phyloP scores from a whole-genome alignment of 805 yeast species.

The Millerozyma miso region DNA sequence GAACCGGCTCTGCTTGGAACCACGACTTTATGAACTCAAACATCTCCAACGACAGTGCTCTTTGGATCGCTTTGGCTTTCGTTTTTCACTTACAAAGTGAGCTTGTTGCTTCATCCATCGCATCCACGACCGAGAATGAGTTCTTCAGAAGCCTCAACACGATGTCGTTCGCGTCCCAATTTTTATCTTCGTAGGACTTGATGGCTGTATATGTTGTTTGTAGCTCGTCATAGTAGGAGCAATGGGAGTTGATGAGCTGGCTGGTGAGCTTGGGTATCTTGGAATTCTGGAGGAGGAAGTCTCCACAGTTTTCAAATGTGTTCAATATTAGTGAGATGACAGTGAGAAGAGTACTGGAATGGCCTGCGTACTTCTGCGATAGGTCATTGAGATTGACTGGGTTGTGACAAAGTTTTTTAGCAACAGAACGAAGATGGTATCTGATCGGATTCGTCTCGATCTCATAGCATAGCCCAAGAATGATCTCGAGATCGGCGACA shows the following conservation, averaged over 20 bases:
- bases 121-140: constrained; percentile 17
- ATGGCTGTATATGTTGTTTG: constrained; percentile 20
- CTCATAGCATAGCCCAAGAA: constrained; percentile 38
- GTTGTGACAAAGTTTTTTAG: constrained; percentile 27
- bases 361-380: constrained; percentile 13
- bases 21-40: constrained; percentile 15
- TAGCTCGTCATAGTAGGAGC: constrained; percentile 18
- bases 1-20: constrained; percentile 11
- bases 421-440: constrained; percentile 42
- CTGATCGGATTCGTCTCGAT: constrained; percentile 46
- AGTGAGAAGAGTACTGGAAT: constrained; percentile 20
- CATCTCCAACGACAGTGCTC: too few species aligned
- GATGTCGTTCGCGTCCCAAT: constrained; percentile 38
- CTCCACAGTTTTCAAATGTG: constrained; percentile 27
- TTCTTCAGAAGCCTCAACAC: constrained; percentile 24
- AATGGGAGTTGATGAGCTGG: constrained; percentile 17
- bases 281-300: constrained; percentile 31
- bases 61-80: too few species aligned
- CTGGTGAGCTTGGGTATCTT: constrained; percentile 31
- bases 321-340: constrained; percentile 27
- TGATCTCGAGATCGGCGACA: constrained; percentile 26
- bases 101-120: constrained; percentile 13
- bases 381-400: constrained; percentile 36
- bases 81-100: background rate
- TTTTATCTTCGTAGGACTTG: constrained; percentile 29